phyloP scores from a whole-genome alignment of 441 rosid genomes.

The Pelargonium myrrhifolium region DNA sequence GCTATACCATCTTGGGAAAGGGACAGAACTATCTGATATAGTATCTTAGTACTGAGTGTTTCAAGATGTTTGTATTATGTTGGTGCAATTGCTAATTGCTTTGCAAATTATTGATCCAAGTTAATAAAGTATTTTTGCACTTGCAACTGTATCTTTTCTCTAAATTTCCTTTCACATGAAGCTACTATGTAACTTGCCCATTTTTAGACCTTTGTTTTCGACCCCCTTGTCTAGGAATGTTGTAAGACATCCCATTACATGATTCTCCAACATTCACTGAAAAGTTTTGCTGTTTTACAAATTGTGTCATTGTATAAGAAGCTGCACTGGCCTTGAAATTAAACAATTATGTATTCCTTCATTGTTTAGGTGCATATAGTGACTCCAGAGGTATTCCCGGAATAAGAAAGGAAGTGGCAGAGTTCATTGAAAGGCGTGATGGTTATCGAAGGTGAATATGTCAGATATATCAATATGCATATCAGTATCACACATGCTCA shows the following conservation, averaged over 20 bases:
- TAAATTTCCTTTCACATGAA: too few relatives aligned
- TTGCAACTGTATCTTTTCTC: background rate
- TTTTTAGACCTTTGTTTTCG: too few relatives aligned
- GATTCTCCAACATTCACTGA: too few relatives aligned
- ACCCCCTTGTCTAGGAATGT: too few relatives aligned
- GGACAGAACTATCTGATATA: background rate
- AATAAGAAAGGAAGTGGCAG: conserved; percentile 87
- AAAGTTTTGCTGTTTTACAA: too few relatives aligned
- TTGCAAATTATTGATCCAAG: background rate
- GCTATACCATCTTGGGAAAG: background rate
- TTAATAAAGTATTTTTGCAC: background rate
- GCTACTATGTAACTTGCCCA: too few relatives aligned
- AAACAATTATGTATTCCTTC: too few relatives aligned
- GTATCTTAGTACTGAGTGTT: too few relatives aligned
- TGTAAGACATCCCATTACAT: too few relatives aligned
- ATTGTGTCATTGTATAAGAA: too few relatives aligned
- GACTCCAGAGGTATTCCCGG: conserved; percentile 92
- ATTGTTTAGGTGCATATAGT: conserved; percentile 97
- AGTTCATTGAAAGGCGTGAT: conserved; percentile 83
- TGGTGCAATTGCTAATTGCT: background rate
- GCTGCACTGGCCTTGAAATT: too few relatives aligned
- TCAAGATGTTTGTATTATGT: too few relatives aligned
- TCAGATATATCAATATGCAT: conserved; percentile 11
- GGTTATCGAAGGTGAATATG: conserved; percentile 80
- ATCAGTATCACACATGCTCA: background rate